phyloP scores from a whole-genome alignment of 2,329 filamentous ascomycete genomes.

The Colletotrichum musicola region DNA sequence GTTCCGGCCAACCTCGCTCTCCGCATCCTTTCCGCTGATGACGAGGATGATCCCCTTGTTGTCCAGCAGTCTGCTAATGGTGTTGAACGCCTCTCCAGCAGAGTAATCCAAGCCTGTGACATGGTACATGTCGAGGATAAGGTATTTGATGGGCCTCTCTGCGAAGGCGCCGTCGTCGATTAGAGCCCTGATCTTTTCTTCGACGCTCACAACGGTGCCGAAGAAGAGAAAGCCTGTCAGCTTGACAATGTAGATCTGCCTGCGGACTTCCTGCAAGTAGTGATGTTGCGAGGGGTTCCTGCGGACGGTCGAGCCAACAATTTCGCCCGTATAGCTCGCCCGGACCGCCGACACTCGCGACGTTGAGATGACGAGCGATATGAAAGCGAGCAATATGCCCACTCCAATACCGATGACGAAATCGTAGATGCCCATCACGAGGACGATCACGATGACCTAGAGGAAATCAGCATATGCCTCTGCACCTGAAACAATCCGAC shows the following conservation, averaged over 20 bases:
- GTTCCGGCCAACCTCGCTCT: slow-evolving; percentile 80
- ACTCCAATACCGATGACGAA: slow-evolving; percentile 95
- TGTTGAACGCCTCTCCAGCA: slow-evolving; percentile 93
- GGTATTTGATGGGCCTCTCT: slow-evolving; percentile 84
- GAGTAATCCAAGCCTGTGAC: slow-evolving; percentile 97
- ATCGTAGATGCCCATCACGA: slow-evolving; percentile 97
- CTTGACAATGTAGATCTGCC: slow-evolving; percentile 92
- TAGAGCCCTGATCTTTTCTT: slow-evolving; percentile 85
- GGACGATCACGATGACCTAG: slow-evolving; percentile 84
- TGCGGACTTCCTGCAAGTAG: slow-evolving; percentile 86
- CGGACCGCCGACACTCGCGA: slow-evolving; percentile 90
- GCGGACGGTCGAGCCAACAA: slow-evolving; percentile 91
- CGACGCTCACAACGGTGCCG: slow-evolving; percentile 95
- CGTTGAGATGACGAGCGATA: slow-evolving; percentile 91
- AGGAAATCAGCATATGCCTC: slow-evolving; percentile 42
- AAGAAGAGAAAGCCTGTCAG: slow-evolving; percentile 98
- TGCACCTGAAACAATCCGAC: background rate
- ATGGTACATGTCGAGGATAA: slow-evolving; percentile 89
- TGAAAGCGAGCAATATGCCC: slow-evolving; percentile 90
- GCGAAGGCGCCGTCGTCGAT: slow-evolving; percentile 86
- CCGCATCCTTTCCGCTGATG: slow-evolving; percentile 83
- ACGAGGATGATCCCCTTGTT: slow-evolving; percentile 84
- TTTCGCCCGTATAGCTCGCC: slow-evolving; percentile 88
- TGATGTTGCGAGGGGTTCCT: slow-evolving; percentile 90
- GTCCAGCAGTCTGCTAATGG: slow-evolving; percentile 86